A percentile compares a stretch with the other conserved stretches of the same genome.
Evolutionary conservation across 75 land plant species (phyloP).

Genomic region (Cupressus sempervirens): DNA sequence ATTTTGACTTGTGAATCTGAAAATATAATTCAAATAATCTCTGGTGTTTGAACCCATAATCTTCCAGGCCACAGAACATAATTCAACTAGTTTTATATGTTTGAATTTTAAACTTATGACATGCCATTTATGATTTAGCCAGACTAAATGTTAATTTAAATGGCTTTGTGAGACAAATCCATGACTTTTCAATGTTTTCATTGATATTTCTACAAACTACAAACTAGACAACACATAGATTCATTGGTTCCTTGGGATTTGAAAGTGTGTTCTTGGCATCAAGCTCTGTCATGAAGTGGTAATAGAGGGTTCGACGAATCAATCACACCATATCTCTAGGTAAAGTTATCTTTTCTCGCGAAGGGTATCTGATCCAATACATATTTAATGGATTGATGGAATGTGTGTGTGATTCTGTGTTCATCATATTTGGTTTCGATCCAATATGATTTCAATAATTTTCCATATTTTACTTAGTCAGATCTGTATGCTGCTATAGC

Average conservation of each 20-base stretch:
- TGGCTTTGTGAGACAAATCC: not conserved
- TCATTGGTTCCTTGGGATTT: not conserved
- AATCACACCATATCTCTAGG: not conserved
- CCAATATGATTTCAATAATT: not conserved
- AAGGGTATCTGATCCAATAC: not conserved
- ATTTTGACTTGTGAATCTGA: not conserved
- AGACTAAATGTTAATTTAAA: not conserved
- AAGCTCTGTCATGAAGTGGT: too few species aligned
- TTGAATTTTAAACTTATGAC: not conserved
- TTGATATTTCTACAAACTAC: not conserved
- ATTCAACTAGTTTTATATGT: not conserved
- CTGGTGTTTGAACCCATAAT: too few species aligned
- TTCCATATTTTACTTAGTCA: not conserved
- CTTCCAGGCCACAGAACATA: not conserved
- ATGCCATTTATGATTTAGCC: not conserved
- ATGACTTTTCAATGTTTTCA: not conserved
- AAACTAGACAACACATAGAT: not conserved
- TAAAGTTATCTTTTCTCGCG: not conserved
- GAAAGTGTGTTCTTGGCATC: not conserved
- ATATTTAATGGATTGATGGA: not conserved
- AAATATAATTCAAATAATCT: too few species aligned
- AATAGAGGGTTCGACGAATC: too few species aligned
- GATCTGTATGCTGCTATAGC: not conserved
- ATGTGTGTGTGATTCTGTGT: not conserved
- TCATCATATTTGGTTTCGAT: not conserved